Evolutionary conservation across 140 eudicot genomes (phyloP).

Genomic region (Ambrosia hybrid): DNA sequence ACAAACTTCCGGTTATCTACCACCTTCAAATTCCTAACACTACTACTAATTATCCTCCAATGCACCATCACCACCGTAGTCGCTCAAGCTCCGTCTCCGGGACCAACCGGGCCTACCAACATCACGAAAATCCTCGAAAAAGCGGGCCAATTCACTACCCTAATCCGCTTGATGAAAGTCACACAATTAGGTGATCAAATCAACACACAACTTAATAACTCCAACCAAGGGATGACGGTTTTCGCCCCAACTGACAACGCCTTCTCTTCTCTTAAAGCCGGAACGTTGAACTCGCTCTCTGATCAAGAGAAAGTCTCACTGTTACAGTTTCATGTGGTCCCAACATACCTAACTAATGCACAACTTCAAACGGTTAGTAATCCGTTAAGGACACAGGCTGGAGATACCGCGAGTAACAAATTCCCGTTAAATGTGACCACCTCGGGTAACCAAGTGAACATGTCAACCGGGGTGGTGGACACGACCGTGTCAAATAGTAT

Average conservation of each 20-base stretch:
- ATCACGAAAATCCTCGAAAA: slow-evolving; percentile 71
- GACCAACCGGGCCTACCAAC: slow-evolving; percentile 81
- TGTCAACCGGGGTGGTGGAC: slow-evolving; percentile 64
- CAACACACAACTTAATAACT: slow-evolving; percentile 79
- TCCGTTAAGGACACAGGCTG: slow-evolving; percentile 87
- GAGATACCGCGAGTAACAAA: slow-evolving; percentile 43
- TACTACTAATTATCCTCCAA: slow-evolving; percentile 34
- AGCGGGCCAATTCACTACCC: slow-evolving; percentile 79
- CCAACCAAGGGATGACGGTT: slow-evolving; percentile 71
- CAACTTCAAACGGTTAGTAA: slow-evolving; percentile 84
- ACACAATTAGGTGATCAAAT: slow-evolving; percentile 74
- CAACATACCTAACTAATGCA: slow-evolving; percentile 46
- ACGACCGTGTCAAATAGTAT: slow-evolving; percentile 60
- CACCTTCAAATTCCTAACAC: slow-evolving; percentile 9
- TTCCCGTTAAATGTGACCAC: slow-evolving; percentile 74
- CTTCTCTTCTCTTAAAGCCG: slow-evolving; percentile 62
- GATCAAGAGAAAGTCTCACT: slow-evolving; percentile 75
- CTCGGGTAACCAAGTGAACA: slow-evolving; percentile 74
- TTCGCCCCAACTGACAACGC: slow-evolving; percentile 90
- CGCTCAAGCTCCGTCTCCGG: slow-evolving; percentile 59
- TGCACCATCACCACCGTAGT: slow-evolving; percentile 44
- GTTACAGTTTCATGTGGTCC: slow-evolving; percentile 74
- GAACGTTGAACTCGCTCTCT: slow-evolving; percentile 70
- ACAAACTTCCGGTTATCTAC: background rate
- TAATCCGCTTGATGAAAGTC: slow-evolving; percentile 53